Percentiles rank a stretch among this genome's conserved stretches.
Conservation (phyloP, 371 early-diverging fungal genomes). For the Saksenaea oblongispora region DNA sequence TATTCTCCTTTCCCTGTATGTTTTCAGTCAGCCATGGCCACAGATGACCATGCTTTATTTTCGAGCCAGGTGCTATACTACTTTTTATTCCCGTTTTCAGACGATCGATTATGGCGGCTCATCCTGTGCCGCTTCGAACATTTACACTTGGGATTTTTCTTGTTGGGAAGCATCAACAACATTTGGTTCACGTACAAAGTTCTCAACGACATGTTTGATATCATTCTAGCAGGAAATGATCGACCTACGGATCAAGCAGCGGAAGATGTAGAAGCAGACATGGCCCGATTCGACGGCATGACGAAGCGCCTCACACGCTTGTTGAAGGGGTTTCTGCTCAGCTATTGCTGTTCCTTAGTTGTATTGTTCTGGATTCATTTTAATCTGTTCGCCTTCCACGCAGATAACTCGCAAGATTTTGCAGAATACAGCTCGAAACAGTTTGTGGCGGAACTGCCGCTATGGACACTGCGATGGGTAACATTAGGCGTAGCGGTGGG, state of each 20-base stretch:
- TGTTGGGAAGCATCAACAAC: constrained; percentile 61
- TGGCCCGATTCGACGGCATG: constrained; percentile 13
- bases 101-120: constrained; percentile 52
- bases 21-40: constrained; percentile 10
- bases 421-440: constrained; percentile 32
- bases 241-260: not conserved
- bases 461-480: constrained; percentile 64
- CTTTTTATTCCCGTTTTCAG: constrained; percentile 53
- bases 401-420: constrained; percentile 21
- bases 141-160: constrained; percentile 62
- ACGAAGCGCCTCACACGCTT: constrained; percentile 20
- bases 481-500: constrained; percentile 62
- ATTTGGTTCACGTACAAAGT: constrained; percentile 58
- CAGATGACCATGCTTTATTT: constrained; percentile 31
- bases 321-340: constrained; percentile 32
- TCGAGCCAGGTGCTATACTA: constrained; percentile 33
- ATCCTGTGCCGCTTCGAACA: constrained; percentile 58
- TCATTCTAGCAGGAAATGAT: constrained; percentile 28
- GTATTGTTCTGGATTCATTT: constrained; percentile 66
- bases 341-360: constrained; percentile 49
- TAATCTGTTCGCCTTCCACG: constrained; percentile 60
- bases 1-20: constrained; percentile 50
- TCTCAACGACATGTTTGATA: constrained; percentile 60
- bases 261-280: constrained; percentile 10
- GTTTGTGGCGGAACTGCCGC: constrained; percentile 58